Evolutionary conservation across 768 basidiomycete species (phyloP), one percentile per base, ranked within the genome.

Genomic region (Leccinum variicolor): DNA sequence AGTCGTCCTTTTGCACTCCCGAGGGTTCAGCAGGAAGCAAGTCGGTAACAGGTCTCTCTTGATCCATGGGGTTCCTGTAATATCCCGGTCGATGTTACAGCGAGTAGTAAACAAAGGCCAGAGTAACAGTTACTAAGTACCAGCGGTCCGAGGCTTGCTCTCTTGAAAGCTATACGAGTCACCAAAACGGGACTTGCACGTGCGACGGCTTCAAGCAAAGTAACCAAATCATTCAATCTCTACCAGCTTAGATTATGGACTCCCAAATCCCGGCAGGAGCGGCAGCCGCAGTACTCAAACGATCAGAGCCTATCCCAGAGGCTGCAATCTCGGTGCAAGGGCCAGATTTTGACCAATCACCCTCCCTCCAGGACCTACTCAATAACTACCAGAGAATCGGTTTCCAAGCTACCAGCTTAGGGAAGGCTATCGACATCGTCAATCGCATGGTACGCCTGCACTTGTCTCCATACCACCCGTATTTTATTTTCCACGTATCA

Each of bases 371-470:
- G 46, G 76, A 81, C 34, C 81, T 99, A 61, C 74, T 99, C 39
- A 70, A 76, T 34, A 86, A 83, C 66, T 99, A 97, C 75, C 85
- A 90, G 68, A 83, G 86, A 33, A 97, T 98, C 53, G 97, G 97
- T 19, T 99, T 98, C 69, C 97, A 99, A 72, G 97, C 97, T n/a
- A 95, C 87, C 53, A 93, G 91, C 56, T 76, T 99, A 2, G 90
- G 90, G 3, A 84, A 80, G 63, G 96, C 95, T 1, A 92, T 98
- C 46, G 82, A 89, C 28, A 88, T 97, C 53, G 90, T 98, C 26
- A 87, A 98, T 70, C 85, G 85, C 67, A 99, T 99, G 97, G 96
- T 94, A 46, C 28, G 71, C 17, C 31, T 49, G 51, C 47, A 19
- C 11, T 50, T 56, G 28, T 39, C 29, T 56, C 10, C 8, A 25